These are phyloP conservation scores for Crinitomyces ghanaensis DNA, from an alignment of 805 yeast species.

Conservation along the genomic window DNA sequence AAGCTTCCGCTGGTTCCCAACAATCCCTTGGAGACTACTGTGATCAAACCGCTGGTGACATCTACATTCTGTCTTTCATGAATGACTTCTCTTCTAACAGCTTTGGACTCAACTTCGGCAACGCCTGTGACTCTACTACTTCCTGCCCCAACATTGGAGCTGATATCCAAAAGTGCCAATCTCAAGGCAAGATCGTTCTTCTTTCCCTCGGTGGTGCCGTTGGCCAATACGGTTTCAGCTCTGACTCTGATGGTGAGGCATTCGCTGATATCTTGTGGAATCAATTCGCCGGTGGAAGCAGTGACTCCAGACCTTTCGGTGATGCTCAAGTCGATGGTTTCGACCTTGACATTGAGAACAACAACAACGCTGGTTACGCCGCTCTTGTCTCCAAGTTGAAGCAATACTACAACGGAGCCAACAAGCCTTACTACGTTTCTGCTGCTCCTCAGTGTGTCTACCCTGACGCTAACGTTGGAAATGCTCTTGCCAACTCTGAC, in stretches of 20 bases:
- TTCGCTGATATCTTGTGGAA: slow-evolving; percentile 47
- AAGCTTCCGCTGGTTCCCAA: slow-evolving; percentile 51
- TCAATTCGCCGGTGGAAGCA: slow-evolving; percentile 39
- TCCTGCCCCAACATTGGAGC: slow-evolving; percentile 38
- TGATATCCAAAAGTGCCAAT: slow-evolving; percentile 68
- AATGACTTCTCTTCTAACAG: slow-evolving; percentile 39
- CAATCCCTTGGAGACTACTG: slow-evolving; percentile 47
- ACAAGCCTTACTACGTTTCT: slow-evolving; percentile 59
- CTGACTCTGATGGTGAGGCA: slow-evolving; percentile 42
- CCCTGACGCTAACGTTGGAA: slow-evolving; percentile 65
- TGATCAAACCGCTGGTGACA: slow-evolving; percentile 52
- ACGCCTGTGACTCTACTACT: slow-evolving; percentile 7
- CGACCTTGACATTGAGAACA: slow-evolving; percentile 59
- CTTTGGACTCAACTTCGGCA: slow-evolving; percentile 11
- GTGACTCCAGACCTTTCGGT: slow-evolving; percentile 46
- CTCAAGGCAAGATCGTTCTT: slow-evolving; percentile 63
- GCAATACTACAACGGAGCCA: slow-evolving; percentile 33
- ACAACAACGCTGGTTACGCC: slow-evolving; percentile 51
- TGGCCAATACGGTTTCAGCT: slow-evolving; percentile 43
- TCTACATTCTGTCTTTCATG: slow-evolving; percentile 54
- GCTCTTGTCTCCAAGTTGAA: slow-evolving; percentile 44
- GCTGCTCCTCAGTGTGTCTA: slow-evolving; percentile 92
- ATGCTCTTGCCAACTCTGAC: slow-evolving; percentile 51
- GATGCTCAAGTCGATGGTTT: slow-evolving; percentile 75
- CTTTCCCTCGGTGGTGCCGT: slow-evolving; percentile 70